A percentile compares a stretch with the other conserved stretches of the same genome.
Conservation (phyloP, 139 green algal genomes). For the Picochlorum sp. region DNA sequence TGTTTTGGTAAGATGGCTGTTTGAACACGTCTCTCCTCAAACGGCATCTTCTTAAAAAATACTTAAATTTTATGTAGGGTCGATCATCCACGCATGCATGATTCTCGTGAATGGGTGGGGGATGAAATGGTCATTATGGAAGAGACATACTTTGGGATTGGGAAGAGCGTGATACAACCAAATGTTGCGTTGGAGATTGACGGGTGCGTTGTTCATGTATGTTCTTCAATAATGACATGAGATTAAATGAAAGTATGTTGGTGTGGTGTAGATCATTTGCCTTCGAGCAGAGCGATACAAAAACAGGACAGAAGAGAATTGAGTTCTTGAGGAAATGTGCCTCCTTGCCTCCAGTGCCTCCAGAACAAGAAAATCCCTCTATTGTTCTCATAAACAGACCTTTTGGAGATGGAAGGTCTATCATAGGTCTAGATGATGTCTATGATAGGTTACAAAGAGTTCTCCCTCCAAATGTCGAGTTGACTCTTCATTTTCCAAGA, state of each 20-base stretch:
- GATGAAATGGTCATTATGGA: constrained; percentile 7
- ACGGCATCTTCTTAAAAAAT: background rate
- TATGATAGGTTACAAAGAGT: background rate
- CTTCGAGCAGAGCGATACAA: background rate
- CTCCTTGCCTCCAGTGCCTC: constrained; percentile 5
- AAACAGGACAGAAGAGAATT: background rate
- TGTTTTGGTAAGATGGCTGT: constrained; percentile 8
- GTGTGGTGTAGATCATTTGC: background rate
- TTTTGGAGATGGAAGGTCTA: constrained; percentile 11
- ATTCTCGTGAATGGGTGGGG: background rate
- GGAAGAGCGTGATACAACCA: constrained; percentile 5
- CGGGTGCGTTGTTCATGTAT: background rate
- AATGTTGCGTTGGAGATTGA: constrained; percentile 3
- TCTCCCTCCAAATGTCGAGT: background rate
- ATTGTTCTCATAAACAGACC: constrained; percentile 9
- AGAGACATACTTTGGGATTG: constrained; percentile 6
- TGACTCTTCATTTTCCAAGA: constrained; percentile 4
- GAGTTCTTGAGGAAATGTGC: constrained; percentile 10
- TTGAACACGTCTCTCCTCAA: background rate
- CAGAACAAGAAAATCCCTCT: background rate
- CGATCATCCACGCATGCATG: background rate
- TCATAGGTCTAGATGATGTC: constrained; percentile 9
- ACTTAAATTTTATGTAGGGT: constrained; percentile 7
- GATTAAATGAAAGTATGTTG: background rate
- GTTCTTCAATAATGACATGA: background rate